These are phyloP conservation scores for Pseudogymnoascus sp. DNA, from an alignment of 2,329 filamentous ascomycete genomes.

Conservation along the genomic window DNA sequence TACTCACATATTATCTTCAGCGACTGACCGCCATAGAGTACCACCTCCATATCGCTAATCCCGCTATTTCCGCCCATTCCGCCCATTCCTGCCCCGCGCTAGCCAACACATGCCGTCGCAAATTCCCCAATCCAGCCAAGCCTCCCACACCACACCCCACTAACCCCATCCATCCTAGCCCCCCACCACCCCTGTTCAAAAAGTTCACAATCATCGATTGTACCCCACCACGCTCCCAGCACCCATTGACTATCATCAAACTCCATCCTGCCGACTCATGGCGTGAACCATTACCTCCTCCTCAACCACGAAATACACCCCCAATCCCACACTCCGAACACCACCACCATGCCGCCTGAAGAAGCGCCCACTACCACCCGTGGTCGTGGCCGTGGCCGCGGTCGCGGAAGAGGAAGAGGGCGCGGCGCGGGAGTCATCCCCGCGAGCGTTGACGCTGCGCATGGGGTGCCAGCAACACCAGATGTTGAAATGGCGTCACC, in stretches of 20 bases:
- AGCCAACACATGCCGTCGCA: background rate
- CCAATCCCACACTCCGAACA: background rate
- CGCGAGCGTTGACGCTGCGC: background rate
- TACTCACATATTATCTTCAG: background rate
- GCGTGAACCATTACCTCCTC: background rate
- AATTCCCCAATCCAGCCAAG: background rate
- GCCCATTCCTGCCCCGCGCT: background rate
- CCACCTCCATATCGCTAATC: background rate
- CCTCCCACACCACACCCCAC: background rate
- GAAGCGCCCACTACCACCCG: background rate
- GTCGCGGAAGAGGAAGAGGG: background rate
- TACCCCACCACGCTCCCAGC: background rate
- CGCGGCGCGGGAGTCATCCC: background rate
- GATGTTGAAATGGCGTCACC: constrained; percentile 16
- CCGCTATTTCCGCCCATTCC: background rate
- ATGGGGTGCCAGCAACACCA: background rate
- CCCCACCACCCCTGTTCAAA: background rate
- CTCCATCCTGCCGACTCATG: background rate
- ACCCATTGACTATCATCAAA: background rate
- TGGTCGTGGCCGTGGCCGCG: background rate
- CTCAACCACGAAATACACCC: background rate
- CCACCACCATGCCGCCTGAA: background rate
- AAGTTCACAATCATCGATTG: background rate
- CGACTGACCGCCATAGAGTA: background rate
- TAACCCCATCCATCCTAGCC: background rate